phyloP scores from a whole-genome alignment of 139 green algal genomes.

The Chlorella sp. region DNA sequence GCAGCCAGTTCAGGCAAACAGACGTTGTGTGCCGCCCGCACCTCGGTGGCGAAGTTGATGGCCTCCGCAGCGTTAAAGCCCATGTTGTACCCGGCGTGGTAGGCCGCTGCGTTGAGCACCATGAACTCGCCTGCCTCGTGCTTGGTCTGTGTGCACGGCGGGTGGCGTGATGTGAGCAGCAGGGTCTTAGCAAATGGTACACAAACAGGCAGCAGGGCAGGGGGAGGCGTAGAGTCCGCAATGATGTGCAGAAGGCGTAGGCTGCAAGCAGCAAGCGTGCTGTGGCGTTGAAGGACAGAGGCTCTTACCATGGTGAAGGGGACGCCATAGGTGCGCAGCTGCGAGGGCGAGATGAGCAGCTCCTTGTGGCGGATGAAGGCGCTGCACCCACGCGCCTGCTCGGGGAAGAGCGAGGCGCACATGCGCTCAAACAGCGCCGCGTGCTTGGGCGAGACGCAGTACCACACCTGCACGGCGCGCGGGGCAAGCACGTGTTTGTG shows the following conservation, averaged over 20 bases:
- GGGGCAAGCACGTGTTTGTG: too few relatives aligned
- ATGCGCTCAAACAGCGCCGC: conserved; percentile 64
- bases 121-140: conserved; percentile 77
- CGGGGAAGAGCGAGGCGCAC: conserved; percentile 43
- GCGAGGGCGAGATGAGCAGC: conserved; percentile 46
- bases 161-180: too few relatives aligned
- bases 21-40: too few relatives aligned
- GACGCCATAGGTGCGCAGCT: conserved; percentile 38
- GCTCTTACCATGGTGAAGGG: too few relatives aligned
- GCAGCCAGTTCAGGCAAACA: too few relatives aligned
- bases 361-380: conserved; percentile 71
- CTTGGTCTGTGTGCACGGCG: too few relatives aligned
- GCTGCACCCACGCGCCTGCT: conserved; percentile 36
- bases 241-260: too few relatives aligned
- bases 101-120: conserved; percentile 73
- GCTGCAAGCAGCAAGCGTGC: too few relatives aligned
- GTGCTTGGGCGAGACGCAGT: conserved; percentile 57
- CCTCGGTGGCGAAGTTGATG: conserved; percentile 69
- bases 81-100: conserved; percentile 74
- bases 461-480: conserved; percentile 76
- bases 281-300: too few relatives aligned
- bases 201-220: too few relatives aligned
- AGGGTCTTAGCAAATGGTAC: too few relatives aligned
- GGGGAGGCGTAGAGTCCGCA: too few relatives aligned
- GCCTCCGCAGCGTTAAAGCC: conserved; percentile 87